Base-by-base conservation (phyloP, 306 rosid genomes). In the Malus orientalis region DNA sequence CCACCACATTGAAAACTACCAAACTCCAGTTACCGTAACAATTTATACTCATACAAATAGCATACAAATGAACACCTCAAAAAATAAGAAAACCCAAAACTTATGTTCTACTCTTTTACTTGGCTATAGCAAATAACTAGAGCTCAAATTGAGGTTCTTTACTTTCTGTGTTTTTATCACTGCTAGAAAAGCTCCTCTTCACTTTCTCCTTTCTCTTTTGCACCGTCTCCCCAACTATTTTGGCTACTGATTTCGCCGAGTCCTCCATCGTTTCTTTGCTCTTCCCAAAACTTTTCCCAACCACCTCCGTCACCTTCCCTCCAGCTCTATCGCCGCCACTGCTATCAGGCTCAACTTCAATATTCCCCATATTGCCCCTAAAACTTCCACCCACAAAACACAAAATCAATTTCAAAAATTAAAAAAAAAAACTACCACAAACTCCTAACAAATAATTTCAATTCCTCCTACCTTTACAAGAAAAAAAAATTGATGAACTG, bases 241-340 rank as follows among this genome's bases (percentile, higher is more conserved):
- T 29, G 8, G 85, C 85, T 1, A 84, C 84, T 6, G 80, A 49
- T 65, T 83, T 81, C 10, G 87, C 89, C 2, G 85, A 68, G 49
- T 30, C 83, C 66, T 81, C 87, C 61, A 78, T 76, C 0, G 59
- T 76, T 16, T 25, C 84, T 53, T 45, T 76, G 78, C 82, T 29
- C 70, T 63, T 47, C n/a, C 42, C 80, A n/a, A 83, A 58, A 57
- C 84, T 83, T 53, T 67, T 81, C 49, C 75, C 19, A 27, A 64
- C 30, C 5, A 83, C 85, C 18, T 75, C 73, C 30, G 73, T 86
- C 78, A 83, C 55, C 54, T 67, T 80, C 74, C 53, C 72, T n/a
- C 85, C 84, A 53, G 73, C 74, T 11, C 59, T 65, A 2, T 33
- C 73, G 0, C 53, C 54, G 2, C 14, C 16, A 4, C n/a, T 23